phyloP scores from a whole-genome alignment of 2,329 filamentous ascomycete genomes.

The Sphaerostilbella broomeana region DNA sequence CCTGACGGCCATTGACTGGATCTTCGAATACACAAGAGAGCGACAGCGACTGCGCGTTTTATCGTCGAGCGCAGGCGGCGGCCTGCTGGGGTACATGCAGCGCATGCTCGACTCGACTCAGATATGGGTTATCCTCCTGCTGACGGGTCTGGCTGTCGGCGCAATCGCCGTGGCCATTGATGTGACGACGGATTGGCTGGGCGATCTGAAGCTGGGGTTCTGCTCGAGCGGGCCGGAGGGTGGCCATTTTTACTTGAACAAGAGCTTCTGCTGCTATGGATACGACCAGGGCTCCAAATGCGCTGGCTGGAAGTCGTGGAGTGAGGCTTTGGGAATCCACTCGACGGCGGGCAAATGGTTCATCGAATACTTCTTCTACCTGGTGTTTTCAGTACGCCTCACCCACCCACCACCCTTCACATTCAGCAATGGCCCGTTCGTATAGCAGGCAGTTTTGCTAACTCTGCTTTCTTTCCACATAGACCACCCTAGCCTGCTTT shows the following conservation, averaged over 20 bases:
- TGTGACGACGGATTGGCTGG: slow-evolving; percentile 86
- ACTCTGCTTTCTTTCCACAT: neutral
- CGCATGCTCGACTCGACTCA: slow-evolving; percentile 79
- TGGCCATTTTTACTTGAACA: slow-evolving; percentile 85
- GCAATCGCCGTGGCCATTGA: slow-evolving; percentile 83
- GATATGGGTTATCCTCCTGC: slow-evolving; percentile 82
- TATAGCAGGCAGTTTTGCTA: too few species aligned
- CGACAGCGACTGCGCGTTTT: slow-evolving; percentile 78
- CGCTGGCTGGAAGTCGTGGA: slow-evolving; percentile 82
- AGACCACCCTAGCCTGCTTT: slow-evolving; percentile 53
- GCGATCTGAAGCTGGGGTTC: slow-evolving; percentile 83
- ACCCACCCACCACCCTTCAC: neutral
- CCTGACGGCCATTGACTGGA: slow-evolving; percentile 97
- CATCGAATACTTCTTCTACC: slow-evolving; percentile 80
- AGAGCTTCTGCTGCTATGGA: slow-evolving; percentile 87
- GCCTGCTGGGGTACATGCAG: slow-evolving; percentile 65
- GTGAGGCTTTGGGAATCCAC: slow-evolving; percentile 60
- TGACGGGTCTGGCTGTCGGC: slow-evolving; percentile 79
- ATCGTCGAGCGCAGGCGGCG: slow-evolving; percentile 57
- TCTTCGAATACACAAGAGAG: slow-evolving; percentile 97
- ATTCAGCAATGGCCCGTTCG: too few species aligned
- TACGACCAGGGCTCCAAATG: slow-evolving; percentile 80
- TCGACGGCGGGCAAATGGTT: slow-evolving; percentile 68
- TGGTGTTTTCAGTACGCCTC: slow-evolving; percentile 64
- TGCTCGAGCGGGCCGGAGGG: slow-evolving; percentile 70